phyloP scores from a whole-genome alignment of 2,329 filamentous ascomycete species.

The Colletotrichum chlorophyti region DNA sequence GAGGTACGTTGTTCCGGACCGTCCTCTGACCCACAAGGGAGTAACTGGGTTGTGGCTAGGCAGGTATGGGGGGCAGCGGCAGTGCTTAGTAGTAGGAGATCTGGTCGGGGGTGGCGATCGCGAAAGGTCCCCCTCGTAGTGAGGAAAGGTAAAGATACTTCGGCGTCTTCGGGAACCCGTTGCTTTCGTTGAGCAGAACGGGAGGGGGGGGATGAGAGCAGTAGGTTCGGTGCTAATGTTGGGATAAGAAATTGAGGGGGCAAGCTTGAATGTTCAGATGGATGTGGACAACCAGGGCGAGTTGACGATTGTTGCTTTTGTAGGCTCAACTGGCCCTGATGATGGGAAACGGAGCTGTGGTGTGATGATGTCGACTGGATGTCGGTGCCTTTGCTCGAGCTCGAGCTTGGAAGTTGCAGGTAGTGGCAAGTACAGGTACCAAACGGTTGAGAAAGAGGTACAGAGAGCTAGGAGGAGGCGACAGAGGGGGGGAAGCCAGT shows the following conservation, averaged over 20 bases:
- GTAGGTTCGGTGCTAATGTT: no score
- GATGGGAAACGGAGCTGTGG: neutral
- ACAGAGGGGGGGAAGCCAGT: neutral
- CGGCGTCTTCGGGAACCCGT: neutral
- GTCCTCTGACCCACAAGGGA: no score
- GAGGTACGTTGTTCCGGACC: neutral
- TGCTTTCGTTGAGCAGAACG: no score
- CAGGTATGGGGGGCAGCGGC: no score
- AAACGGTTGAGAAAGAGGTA: neutral
- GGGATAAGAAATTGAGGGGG: no score
- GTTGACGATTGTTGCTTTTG: neutral
- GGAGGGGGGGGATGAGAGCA: no score
- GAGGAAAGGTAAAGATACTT: neutral
- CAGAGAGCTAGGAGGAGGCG: neutral
- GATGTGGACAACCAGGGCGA: no score
- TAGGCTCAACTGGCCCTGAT: neutral
- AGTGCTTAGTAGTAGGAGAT: no score
- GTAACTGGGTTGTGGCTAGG: no score
- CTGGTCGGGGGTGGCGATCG: neutral
- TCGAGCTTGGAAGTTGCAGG: no score
- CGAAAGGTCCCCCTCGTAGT: neutral
- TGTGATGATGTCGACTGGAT: neutral
- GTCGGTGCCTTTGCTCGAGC: neutral
- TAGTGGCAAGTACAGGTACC: neutral
- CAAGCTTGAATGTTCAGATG: no score